These are phyloP conservation scores for Xylaria telfairii DNA, from an alignment of 495 filamentous ascomycete species.

Conservation along the genomic window DNA sequence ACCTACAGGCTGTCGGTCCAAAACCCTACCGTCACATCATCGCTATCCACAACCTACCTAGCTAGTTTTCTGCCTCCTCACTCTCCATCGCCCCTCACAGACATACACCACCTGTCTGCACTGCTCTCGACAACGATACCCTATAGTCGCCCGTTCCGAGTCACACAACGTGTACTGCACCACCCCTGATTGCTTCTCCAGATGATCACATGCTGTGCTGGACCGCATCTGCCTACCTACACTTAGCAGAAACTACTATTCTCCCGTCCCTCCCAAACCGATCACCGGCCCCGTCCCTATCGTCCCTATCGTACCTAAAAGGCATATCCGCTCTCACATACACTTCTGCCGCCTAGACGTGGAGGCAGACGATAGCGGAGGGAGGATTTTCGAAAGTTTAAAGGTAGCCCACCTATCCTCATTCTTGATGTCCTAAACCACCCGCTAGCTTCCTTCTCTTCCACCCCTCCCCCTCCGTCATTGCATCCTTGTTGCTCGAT, in stretches of 20 bases:
- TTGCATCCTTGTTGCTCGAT: slow-evolving; percentile 8
- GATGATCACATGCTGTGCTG: slow-evolving; percentile 16
- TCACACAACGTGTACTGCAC: background rate
- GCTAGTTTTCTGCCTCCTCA: background rate
- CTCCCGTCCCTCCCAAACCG: slow-evolving; percentile 1
- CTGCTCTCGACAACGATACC: background rate
- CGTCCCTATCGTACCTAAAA: background rate
- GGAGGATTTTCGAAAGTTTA: background rate
- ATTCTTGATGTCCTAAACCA: background rate
- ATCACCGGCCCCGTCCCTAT: slow-evolving; percentile 12
- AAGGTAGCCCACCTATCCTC: slow-evolving; percentile 2
- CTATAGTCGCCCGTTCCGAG: slow-evolving; percentile 2
- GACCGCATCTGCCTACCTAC: background rate
- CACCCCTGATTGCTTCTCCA: background rate
- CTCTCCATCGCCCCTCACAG: background rate
- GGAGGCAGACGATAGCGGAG: background rate
- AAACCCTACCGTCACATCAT: slow-evolving; percentile 1
- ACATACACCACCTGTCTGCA: slow-evolving; percentile 5
- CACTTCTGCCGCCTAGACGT: background rate
- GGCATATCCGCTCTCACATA: background rate
- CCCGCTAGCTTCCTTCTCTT: background rate
- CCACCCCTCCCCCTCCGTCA: background rate
- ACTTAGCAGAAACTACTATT: too few relatives aligned
- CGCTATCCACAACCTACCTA: background rate
- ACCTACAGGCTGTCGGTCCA: slow-evolving; percentile 34